Base-by-base conservation (phyloP, 495 filamentous ascomycete genomes). In the Penicillium herquei region DNA sequence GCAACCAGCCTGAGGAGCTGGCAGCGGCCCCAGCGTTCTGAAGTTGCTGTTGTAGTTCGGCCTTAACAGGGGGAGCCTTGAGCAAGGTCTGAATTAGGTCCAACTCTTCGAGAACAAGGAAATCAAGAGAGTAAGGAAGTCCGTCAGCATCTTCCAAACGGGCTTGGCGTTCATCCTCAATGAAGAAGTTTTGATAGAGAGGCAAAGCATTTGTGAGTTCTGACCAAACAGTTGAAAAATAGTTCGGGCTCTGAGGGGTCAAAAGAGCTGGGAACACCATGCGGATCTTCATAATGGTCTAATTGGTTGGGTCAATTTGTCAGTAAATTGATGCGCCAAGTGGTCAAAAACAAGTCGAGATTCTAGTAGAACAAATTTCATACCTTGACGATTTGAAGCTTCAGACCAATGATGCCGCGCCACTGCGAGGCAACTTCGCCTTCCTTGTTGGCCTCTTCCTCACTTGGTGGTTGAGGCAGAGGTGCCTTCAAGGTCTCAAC, bases 101-200 rank as follows among this genome's bases (percentile, higher is more conserved):
- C 10, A 98, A 77, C 58, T 97, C 91, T 67, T 98, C 94, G 33
- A 97, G 68, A 7, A 98, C 83, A 39, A 98, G 80, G 61, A 95
- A 91, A 69, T 98, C 94, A n/a, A 98, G 78, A 0, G 91, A 93
- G 70, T 93, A 96, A 0, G 95, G 91, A n/a, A 98, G 78, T 21
- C 87, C 84, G 68, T 98, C 94, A 10, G 86, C 82, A 70, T 98
- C 93, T 65, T 96, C 92, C 46, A 98, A 69, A 16, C 92, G 84
- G 41, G 91, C 87, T 72, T 98, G 91, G 34, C 87, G 83, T 51
- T 95, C 88, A 54, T 90, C 83, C 50, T 89, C 77, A 58, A 96
- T 88, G 70, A 92, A 98, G 65, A 96, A 83, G 51, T 84, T 78
- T 57, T 88, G 82, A 62, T 96, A 96, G 13, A 85, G 66, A 6